Evolutionary conservation across 1,284 basidiomycete genomes (phyloP), one percentile per base, ranked within the genome.

Genomic region (Albatrellus sp.): DNA sequence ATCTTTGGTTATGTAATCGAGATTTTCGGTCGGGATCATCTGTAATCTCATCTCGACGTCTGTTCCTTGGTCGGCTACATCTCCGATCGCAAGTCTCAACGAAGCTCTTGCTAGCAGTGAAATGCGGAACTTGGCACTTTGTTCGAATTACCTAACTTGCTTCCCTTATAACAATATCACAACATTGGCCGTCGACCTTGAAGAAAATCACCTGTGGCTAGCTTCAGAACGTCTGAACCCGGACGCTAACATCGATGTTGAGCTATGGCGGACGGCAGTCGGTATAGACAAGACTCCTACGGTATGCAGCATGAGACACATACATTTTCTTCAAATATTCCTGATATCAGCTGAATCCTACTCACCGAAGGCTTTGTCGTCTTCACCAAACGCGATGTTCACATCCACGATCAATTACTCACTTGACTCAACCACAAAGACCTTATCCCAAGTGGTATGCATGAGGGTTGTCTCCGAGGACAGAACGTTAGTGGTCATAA

Each of bases 401-500:
- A 40, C 50, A 9, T 55, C 58, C 10, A 30, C 38, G 20, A 31
- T 45, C 24, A 52, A 34, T 14, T 40, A 46, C 12, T 17, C 37
- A 7, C 33, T 52, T 30, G 40, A 46, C 12, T 17, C 37, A 7
- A 37, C 49, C 24, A 37, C 43, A 5, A 43, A 45, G 8, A 24
- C 37, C 9, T 46, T 28, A 30, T 49, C 57, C 19, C 71, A 83
- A 55, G 68, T 84, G 11, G 60, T 83, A 14, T 73, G 73, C 30
- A 63, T 90, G 46, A 72, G 69, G 43, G 73, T 83, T 43, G 65
- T 90, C 16, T 66, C 79, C 10, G 89, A 91, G 50, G 70, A 70
- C 33, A 66, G 76, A 46, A 67, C 69, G 3, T 61, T 92, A 9
- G 75, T 72, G 8, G 58, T 81, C 10, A 69, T 91, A 12, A 75